Base-by-base conservation (phyloP, 1,284 basidiomycete genomes). In the Ustilago nuda region DNA sequence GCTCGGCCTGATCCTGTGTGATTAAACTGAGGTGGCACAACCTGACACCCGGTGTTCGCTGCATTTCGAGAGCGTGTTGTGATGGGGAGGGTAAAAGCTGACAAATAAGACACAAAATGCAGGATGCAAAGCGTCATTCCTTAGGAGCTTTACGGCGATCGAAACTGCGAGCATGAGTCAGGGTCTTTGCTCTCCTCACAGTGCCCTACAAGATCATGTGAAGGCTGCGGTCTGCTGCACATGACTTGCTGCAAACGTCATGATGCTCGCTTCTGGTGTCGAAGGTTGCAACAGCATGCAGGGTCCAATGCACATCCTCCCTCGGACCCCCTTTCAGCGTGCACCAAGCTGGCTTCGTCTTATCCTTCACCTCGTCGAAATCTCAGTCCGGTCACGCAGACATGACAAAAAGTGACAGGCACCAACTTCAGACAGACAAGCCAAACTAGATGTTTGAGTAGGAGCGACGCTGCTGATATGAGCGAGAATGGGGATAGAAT, bases 111-210 rank as follows among this genome's bases (percentile, higher is more conserved):
- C n/a, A 39, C 8, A 45, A 19, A 23, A 36, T 48, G 61, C 61
- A 64, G 55, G 55, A 39, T 64, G 48, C 23, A 2, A 30, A 5
- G 27, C 36, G 55, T 41, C 37, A 43, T 15, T 17, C n/a, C 23
- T 41, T 33, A 41, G 6, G 6, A 19, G 19, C 41, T 33, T 30
- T 27, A 35, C 37, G 32, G 55, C 46, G 52, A 60, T 66, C 59
- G 54, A 27, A 39, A 52, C n/a, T 61, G 65, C 65, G 60, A 56
- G 36, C 58, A 61, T 67, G 65, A 67, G 53, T 67, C 65, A 67
- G 56, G 43, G 32, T 41, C 8, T 8, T 37, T 8, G 19, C 33
- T 17, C 17, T 1, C 23, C 19, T 19, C 43, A 19, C 19, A 19
- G 43, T 19, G 43, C 43, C 17, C n/a, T 30, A n/a, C 27, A 19